phyloP scores from a whole-genome alignment of 129 eudicot genomes.

The Kitagawia praeruptora region DNA sequence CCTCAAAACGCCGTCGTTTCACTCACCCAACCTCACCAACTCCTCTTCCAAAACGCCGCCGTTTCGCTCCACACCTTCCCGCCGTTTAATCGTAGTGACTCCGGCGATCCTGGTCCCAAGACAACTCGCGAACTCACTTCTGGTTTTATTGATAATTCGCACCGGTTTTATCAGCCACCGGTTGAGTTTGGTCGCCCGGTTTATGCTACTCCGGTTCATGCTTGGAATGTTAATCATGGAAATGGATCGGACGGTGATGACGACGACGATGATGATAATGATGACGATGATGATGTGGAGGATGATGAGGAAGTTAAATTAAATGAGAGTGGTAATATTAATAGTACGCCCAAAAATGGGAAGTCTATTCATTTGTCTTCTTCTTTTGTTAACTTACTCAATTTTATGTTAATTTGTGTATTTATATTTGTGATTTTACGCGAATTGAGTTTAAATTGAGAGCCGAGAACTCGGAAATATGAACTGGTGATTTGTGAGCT shows the following conservation, averaged over 20 bases:
- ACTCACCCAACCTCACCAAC: conserved; percentile 33
- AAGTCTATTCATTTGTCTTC: conserved; percentile 31
- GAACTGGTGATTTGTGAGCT: too few relatives aligned
- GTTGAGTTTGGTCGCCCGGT: conserved; percentile 39
- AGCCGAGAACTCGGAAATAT: too few relatives aligned
- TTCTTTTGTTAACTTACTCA: conserved; percentile 28
- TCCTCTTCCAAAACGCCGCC: conserved; percentile 31
- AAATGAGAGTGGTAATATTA: conserved; percentile 17
- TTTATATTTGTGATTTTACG: too few relatives aligned
- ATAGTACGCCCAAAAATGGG: conserved; percentile 19
- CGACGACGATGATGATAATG: conserved; percentile 30
- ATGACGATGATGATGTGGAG: conserved; percentile 33
- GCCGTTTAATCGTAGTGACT: too few relatives aligned
- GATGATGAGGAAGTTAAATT: conserved; percentile 24
- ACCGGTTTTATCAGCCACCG: conserved; percentile 23
- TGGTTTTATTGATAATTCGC: conserved; percentile 45
- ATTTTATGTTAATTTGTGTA: not conserved
- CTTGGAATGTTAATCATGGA: conserved; percentile 47
- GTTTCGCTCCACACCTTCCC: too few relatives aligned
- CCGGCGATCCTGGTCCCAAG: conserved; percentile 34
- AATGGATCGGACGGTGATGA: conserved; percentile 49
- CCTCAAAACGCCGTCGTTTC: not conserved
- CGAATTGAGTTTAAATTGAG: too few relatives aligned
- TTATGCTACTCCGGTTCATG: conserved; percentile 16
- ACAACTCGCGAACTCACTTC: conserved; percentile 62